Evolutionary conservation across 1,139 yeast genomes (phyloP), one percentile per base, ranked within the genome.

Genomic region (Lodderomyces beijingensis): DNA sequence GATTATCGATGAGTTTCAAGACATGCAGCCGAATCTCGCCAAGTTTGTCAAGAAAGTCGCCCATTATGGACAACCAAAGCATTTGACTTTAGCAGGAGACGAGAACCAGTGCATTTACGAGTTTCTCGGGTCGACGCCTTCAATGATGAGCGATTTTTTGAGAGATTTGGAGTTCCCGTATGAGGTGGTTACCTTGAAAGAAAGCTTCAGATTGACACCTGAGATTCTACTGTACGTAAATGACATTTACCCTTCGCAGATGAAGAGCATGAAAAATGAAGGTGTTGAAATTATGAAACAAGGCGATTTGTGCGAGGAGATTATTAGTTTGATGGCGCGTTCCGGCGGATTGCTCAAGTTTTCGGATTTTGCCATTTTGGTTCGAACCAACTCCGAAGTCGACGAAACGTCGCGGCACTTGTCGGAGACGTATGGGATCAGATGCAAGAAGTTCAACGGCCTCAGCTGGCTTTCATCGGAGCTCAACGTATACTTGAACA

Each of bases 1-100:
- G 0, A 53, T 84, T 0, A 77, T 83, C 9, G 94, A 84, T 53
- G 94, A 84, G 53, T 79, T 78, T 47, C 93, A 84, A 50, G 94
- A 84, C 53, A 65, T 81, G 54, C 72, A 77, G 41, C 66, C 69
- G 0, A 62, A 61, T n/a, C 59, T 81, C 16, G 49, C 74, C 29
- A 59, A 63, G 9, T 51, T 83, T 4, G 53, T 81, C 3, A 50
- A 57, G 28, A 46, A 52, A 1, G 50, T 80, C 3, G 52, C 53
- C 2, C 36, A 35, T 7, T 62, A 65, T 43, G 40, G 32, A 3
- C 43, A 46, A 1, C 7, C 9, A 7, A 68, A 71, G 33, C 87
- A 79, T 49, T 46, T 84, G 11, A 71, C 82, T 0, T 57, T 82
- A 15, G 83, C 87, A 2, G 93, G 93, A 1, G 94, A 84, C 51